Conservation (phyloP, 768 basidiomycete genomes). For the Tephrocybe sp. region DNA sequence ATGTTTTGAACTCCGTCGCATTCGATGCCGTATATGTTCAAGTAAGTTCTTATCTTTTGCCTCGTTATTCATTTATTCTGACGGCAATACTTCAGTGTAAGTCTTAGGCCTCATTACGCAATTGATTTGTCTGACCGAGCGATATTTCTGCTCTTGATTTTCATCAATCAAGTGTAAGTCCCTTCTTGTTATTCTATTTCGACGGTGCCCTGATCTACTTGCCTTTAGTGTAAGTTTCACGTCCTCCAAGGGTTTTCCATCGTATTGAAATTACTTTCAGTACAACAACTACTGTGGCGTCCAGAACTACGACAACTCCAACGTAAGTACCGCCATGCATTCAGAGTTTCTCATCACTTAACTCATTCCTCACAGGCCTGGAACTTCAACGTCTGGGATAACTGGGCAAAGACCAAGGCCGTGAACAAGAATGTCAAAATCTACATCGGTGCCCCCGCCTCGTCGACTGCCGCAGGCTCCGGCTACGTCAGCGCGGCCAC, state of each 20-base stretch:
- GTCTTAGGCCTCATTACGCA: neutral
- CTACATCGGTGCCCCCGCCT: conserved; percentile 57
- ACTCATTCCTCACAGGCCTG: conserved; percentile 30
- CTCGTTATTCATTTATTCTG: no score
- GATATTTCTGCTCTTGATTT: no score
- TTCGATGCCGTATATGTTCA: conserved; percentile 73
- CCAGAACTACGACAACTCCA: conserved; percentile 38
- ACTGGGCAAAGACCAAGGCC: conserved; percentile 56
- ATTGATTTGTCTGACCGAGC: no score
- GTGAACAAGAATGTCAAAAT: conserved; percentile 54
- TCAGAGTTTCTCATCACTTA: neutral
- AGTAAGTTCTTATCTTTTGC: no score
- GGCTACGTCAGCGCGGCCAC: conserved; percentile 50
- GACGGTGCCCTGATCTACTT: no score
- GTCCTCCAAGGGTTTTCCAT: neutral
- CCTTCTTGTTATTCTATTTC: no score
- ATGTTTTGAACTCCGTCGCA: conserved; percentile 52
- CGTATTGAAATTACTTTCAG: conserved; percentile 2
- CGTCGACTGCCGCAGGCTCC: conserved; percentile 47
- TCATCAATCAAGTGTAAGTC: no score
- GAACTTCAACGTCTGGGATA: conserved; percentile 54
- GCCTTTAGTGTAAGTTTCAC: no score
- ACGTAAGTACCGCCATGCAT: conserved; percentile 26
- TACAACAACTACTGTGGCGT: conserved; percentile 30
- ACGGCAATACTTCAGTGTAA: no score